Percentiles rank a stretch among this genome's conserved stretches.
Evolutionary conservation across 305 asterid species (phyloP).

Genomic region (Solanum hybrid): DNA sequence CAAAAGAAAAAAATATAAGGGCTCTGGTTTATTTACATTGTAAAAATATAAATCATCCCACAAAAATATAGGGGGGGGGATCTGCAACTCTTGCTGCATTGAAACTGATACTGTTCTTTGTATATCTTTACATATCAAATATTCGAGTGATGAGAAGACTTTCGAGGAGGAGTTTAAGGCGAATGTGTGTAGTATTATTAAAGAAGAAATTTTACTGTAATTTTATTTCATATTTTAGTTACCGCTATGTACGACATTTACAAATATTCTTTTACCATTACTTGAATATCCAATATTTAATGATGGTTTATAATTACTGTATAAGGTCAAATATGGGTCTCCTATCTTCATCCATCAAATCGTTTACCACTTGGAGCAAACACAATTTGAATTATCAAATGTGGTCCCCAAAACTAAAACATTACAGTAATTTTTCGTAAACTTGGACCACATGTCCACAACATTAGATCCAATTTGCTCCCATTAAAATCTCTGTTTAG

Average conservation of each 20-base stretch:
- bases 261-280: background rate
- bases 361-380: background rate
- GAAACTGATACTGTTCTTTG: background rate
- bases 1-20: background rate
- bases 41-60: background rate
- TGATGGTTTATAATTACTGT: background rate
- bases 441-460: background rate
- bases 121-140: background rate
- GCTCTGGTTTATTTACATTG: background rate
- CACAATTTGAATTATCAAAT: background rate
- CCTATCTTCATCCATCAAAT: background rate
- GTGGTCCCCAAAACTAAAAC: background rate
- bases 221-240: background rate
- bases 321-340: background rate
- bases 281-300: background rate
- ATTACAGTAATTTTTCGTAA: background rate
- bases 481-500: background rate
- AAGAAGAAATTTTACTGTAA: background rate
- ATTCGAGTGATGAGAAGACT: background rate
- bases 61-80: background rate
- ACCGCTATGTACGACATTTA: background rate
- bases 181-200: background rate
- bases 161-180: background rate
- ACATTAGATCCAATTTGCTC: background rate
- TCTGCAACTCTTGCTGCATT: background rate